A percentile compares a stretch with the other conserved stretches of the same genome.
Evolutionary conservation across 768 basidiomycete species (phyloP).

Genomic region (Mycena vitilis): DNA sequence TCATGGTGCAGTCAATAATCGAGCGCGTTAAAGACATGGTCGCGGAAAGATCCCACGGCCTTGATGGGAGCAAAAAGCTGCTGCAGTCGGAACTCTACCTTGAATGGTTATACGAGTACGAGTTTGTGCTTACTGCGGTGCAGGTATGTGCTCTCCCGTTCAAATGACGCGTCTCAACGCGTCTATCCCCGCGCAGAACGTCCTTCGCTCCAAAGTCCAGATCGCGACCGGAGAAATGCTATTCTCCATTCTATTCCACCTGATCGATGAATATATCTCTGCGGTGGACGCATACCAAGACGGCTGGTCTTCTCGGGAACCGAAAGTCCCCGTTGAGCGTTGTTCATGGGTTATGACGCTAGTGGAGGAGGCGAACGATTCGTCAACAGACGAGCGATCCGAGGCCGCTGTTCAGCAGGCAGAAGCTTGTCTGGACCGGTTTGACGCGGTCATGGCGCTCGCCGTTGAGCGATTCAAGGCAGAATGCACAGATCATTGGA

Average conservation of each 20-base stretch:
- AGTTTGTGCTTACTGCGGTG: conserved; percentile 52
- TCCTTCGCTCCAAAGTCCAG: conserved; percentile 51
- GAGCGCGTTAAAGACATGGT: conserved; percentile 47
- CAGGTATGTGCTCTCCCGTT: conserved; percentile 44
- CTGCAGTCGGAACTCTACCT: conserved; percentile 58
- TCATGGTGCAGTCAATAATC: conserved; percentile 46
- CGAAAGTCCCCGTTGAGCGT: conserved; percentile 40
- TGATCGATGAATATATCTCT: conserved; percentile 57
- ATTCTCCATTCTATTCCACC: conserved; percentile 54
- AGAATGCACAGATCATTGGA: conserved; percentile 50
- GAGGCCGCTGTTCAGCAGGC: conserved; percentile 50
- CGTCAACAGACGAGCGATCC: conserved; percentile 54
- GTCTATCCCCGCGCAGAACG: conserved; percentile 43
- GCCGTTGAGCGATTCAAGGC: conserved; percentile 54
- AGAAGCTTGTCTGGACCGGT: conserved; percentile 47
- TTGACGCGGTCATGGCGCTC: conserved; percentile 51
- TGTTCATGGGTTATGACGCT: conserved; percentile 56
- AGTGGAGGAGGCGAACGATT: conserved; percentile 57
- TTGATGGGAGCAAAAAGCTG: conserved; percentile 42
- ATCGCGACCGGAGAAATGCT: conserved; percentile 53
- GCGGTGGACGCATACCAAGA: conserved; percentile 60
- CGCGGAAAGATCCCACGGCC: conserved; percentile 41
- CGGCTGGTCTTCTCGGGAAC: conserved; percentile 47
- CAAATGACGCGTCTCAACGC: conserved; percentile 13
- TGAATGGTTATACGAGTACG: conserved; percentile 53